Base-by-base conservation (phyloP, 73 alveolate species). In the Paramecium caudatum region DNA sequence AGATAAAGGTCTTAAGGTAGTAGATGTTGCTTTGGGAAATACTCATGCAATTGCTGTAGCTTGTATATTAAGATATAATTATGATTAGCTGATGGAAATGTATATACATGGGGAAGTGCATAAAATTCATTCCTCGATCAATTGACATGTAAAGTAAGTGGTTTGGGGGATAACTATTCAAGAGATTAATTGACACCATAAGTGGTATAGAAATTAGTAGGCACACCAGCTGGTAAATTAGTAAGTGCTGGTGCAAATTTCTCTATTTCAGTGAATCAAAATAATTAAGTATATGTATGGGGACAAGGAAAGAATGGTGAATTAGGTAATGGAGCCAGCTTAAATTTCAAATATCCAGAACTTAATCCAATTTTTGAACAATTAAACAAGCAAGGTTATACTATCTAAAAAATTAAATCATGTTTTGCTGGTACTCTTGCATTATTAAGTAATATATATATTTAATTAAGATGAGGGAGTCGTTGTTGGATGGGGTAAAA, bases 81-180 rank as follows among this genome's bases (percentile, higher is more conserved):
- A n/a, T 65, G 34, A 0, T 25, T 17, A 65, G 83, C 88, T 74
- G 88, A 74, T 74, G 88, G 88, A 43, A 74, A 74, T 37, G 30
- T 74, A 13, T 74, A 74, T 43, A 41, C 88, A 9, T 74, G 88
- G 88, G 88, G 88, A 74, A 27, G 69, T 27, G 62, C 69, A 16
- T 23, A 23, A 9, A 74, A 45, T 27, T 10, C 88, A 74, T 4
- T 41, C 32, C 16, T 74, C 17, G 68, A 41, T 41, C 21, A 19
- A 19, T 23, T 45, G 19, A 19, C 15, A 74, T 36, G 62, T 15
- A 41, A 7, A 74, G 68, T 47, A 16, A 21, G 5, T 27, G 69
- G 55, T 17, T 74, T 74, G 32, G 88, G 88, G 6, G 62, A 74
- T 41, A 21, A 74, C 32, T 74, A 74, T 13, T 2, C 15, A 1